Evolutionary conservation across 805 yeast genomes (phyloP).

Genomic region (Grigorovia jiainica): DNA sequence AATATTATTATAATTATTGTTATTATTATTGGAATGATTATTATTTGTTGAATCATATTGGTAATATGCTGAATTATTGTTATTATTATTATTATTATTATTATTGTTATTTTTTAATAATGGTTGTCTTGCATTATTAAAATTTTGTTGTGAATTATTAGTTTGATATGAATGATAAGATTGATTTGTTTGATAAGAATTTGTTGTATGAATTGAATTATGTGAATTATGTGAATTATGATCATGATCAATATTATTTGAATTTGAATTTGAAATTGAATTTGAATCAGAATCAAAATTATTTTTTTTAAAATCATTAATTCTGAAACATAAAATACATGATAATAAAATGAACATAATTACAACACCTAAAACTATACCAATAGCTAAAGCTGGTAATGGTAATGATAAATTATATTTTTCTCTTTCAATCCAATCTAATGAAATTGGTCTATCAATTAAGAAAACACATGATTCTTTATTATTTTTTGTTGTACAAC

Average conservation of each 20-base stretch:
- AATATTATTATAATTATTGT: neutral
- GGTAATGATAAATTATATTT: conserved; percentile 55
- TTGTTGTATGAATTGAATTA: neutral
- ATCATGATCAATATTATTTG: neutral
- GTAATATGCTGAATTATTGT: neutral
- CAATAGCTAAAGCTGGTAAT: conserved; percentile 56
- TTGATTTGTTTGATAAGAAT: neutral
- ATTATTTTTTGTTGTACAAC: conserved; percentile 39
- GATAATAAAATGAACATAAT: conserved; percentile 10
- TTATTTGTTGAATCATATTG: neutral
- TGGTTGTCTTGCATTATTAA: conserved; percentile 3
- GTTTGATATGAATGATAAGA: neutral
- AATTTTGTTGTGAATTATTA: neutral
- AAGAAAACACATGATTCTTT: conserved; percentile 45
- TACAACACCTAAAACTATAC: conserved; percentile 53
- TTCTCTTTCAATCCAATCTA: conserved; percentile 49
- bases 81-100: neutral
- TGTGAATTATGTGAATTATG: neutral
- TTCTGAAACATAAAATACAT: conserved; percentile 7
- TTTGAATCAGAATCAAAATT: neutral
- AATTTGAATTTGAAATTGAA: neutral
- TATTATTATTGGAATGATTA: neutral
- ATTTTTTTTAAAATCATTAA: conserved; percentile 1
- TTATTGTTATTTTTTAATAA: conserved; percentile 2
- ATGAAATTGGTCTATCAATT: conserved; percentile 58